Evolutionary conservation across 1,284 basidiomycete species (phyloP).

Genomic region (Irpex sp.): DNA sequence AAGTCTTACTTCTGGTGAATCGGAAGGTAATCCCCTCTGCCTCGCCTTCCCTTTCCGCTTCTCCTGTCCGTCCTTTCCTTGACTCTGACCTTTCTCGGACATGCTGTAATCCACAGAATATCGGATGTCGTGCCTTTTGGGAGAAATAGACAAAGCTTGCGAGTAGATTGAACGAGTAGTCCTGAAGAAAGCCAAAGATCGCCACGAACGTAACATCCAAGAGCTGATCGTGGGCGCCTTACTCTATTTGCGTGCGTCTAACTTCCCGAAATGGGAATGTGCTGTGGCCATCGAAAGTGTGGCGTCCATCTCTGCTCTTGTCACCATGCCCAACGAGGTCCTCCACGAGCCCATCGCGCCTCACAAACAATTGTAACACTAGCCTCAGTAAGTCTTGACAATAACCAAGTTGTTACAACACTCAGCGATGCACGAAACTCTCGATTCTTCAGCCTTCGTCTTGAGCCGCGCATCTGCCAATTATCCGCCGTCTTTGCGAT

Average conservation of each 20-base stretch:
- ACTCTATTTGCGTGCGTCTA: not conserved
- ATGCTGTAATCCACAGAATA: not conserved
- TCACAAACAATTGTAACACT: not conserved
- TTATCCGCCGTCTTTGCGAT: not conserved
- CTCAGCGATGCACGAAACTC: not conserved
- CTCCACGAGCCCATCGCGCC: not conserved
- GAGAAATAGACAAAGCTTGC: not conserved
- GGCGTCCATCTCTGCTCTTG: not conserved
- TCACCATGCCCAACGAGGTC: not conserved
- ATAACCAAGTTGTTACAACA: not conserved
- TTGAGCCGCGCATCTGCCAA: not conserved
- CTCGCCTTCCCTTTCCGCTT: slow-evolving; percentile 22
- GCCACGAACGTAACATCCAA: not conserved
- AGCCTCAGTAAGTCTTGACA: not conserved
- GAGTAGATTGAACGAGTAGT: not conserved
- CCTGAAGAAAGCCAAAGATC: not conserved
- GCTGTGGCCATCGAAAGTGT: not conserved
- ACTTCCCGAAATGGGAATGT: not conserved
- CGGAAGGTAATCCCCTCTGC: slow-evolving; percentile 43
- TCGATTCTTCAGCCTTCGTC: not conserved
- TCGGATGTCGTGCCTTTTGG: not conserved
- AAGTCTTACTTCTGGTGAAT: slow-evolving; percentile 45
- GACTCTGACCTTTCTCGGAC: not conserved
- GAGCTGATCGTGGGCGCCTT: not conserved
- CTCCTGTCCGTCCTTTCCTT: slow-evolving; percentile 11